Percentiles rank a stretch among this genome's conserved stretches.
Conservation (phyloP, 2,329 filamentous ascomycete species). For the Diplodia corticola region DNA sequence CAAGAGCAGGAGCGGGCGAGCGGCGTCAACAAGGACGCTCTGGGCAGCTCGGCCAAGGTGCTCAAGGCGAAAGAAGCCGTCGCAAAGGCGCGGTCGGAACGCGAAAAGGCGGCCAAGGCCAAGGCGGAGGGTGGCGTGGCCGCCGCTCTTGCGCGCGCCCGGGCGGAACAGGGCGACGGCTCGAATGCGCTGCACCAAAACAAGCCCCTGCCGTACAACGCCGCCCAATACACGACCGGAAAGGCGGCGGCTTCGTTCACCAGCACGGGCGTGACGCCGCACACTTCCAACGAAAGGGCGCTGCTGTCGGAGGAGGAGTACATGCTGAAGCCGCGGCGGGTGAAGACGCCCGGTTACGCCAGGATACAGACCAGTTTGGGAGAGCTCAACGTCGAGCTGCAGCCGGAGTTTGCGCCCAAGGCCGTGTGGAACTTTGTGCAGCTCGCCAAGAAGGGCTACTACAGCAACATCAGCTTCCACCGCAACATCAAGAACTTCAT, state of each 20-base stretch:
- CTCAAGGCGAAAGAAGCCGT: conserved; percentile 89
- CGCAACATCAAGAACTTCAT: conserved; percentile 95
- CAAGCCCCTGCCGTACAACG: conserved; percentile 68
- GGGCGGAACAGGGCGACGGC: conserved; percentile 29
- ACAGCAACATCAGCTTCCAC: conserved; percentile 81
- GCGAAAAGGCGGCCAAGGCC: conserved; percentile 46
- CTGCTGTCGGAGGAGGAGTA: conserved; percentile 92
- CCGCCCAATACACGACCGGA: conserved; percentile 86
- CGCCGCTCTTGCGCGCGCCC: conserved; percentile 28
- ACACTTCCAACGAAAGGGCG: conserved; percentile 84
- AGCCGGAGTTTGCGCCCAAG: conserved; percentile 85
- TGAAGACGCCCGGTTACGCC: conserved; percentile 89
- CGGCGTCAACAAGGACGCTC: conserved; percentile 74
- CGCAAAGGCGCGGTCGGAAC: conserved; percentile 79
- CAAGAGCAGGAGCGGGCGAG: conserved; percentile 67
- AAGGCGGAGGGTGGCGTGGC: conserved; percentile 29
- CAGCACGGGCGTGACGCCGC: conserved; percentile 87
- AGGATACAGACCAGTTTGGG: conserved; percentile 85
- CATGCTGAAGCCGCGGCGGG: conserved; percentile 85
- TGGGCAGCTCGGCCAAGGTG: conserved; percentile 81
- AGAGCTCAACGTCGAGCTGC: conserved; percentile 82
- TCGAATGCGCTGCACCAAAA: conserved; percentile 23
- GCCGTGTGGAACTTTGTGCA: conserved; percentile 97
- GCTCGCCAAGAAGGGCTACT: conserved; percentile 86
- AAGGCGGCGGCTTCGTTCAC: conserved; percentile 92